Base-by-base conservation (phyloP, 805 yeast species). In the Ogataea zsoltii region DNA sequence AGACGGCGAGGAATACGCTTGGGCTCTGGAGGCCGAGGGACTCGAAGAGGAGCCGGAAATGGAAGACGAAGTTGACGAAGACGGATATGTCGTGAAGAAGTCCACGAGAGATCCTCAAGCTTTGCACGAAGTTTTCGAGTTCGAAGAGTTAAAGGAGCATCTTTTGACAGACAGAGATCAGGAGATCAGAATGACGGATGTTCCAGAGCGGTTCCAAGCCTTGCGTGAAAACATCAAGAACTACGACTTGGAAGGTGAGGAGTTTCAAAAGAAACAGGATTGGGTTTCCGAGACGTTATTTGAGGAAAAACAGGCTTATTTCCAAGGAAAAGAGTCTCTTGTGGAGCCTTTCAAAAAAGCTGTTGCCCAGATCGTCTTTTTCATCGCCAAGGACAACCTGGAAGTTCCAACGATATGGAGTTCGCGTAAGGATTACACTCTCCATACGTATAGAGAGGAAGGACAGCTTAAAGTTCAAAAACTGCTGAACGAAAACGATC, bases 381-480 rank as follows among this genome's bases (percentile, higher is more conserved):
- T 82, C 53, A 70, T 94, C 25, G 75, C 90, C 12, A 81, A 80
- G 56, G 96, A 91, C 39, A 76, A 83, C 47, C 75, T 85, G 52
- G 99, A 94, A 63, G 96, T 92, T 4, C 98, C 99, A 10, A 88
- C 90, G 58, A 90, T 94, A 49, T 90, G 96, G 87, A 86, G 90
- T 19, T 96, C 90, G 62, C 86, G 98, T 64, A 87, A 96, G 67
- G 98, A 94, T 66, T 89, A 87, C 61, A 72, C 89, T 15, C 69
- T 87, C 48, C 73, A 73, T 56, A 77, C 88, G 9, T 75, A 75
- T 33, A 56, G 61, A 23, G 65, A 57, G 36, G 65, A 64, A 31
- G 70, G 65, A 13, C 75, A 72, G 32, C 73, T 79, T 17, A 54
- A 51, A 41, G 79, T 77, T 11, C 78, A 72, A 51, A 78, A 76